Conservation (phyloP, 176 grass and related monocot species). For the Otatea glauca region DNA sequence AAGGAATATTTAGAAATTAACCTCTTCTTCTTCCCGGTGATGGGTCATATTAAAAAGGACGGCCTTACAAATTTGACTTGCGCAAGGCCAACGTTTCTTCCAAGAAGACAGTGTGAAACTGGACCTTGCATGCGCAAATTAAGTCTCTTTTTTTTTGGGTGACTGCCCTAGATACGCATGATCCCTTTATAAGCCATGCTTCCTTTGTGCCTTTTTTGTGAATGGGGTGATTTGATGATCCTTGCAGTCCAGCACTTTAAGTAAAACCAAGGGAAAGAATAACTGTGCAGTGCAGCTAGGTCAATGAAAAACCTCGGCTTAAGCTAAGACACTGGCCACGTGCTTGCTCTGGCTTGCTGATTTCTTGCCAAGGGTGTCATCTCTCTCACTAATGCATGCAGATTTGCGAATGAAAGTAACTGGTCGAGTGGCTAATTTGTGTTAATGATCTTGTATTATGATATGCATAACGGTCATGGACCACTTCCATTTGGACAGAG, state of each 20-base stretch:
- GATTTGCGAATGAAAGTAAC: constrained; percentile 11
- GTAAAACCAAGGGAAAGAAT: constrained; percentile 50
- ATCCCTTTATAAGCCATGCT: constrained; percentile 5
- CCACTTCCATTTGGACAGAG: constrained; percentile 14
- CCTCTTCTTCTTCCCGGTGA: constrained; percentile 1
- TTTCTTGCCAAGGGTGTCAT: constrained; percentile 26
- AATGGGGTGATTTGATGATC: constrained; percentile 32
- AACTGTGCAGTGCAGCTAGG: constrained; percentile 31
- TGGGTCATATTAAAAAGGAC: background rate
- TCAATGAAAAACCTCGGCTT: background rate
- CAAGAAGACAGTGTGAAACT: constrained; percentile 33
- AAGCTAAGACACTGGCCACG: no score
- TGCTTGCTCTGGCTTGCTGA: background rate
- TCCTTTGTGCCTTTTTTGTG: constrained; percentile 27
- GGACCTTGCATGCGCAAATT: constrained; percentile 6
- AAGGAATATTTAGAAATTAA: constrained; percentile 44
- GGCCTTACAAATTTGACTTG: constrained; percentile 32
- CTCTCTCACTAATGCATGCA: background rate
- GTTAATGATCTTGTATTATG: background rate
- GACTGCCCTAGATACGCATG: background rate
- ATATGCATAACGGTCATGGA: constrained; percentile 28
- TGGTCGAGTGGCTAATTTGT: background rate
- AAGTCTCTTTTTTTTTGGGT: background rate
- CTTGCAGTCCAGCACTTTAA: constrained; percentile 42
- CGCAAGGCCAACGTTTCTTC: constrained; percentile 11